A percentile compares a stretch with the other conserved stretches of the same genome.
phyloP scores from a whole-genome alignment of 2,329 filamentous ascomycete genomes.

The Ophiostoma pallidulum region DNA sequence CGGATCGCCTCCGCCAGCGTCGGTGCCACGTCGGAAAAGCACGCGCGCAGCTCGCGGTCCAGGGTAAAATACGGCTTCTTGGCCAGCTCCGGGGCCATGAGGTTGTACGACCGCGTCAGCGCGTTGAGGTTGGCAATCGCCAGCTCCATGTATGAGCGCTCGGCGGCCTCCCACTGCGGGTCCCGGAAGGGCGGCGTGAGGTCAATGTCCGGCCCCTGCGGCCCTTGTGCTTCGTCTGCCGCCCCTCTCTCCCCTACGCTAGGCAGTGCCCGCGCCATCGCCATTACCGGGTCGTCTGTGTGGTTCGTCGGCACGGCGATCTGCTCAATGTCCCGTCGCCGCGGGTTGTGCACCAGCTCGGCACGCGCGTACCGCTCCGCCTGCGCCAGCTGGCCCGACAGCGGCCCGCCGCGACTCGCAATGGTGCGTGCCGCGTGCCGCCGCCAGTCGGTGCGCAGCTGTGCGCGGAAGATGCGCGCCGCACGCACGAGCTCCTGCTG shows the following conservation, averaged over 20 bases:
- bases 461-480: slow-evolving; percentile 57
- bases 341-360: slow-evolving; percentile 58
- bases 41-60: slow-evolving; percentile 68
- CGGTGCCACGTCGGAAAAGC: slow-evolving; percentile 81
- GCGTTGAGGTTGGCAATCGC: slow-evolving; percentile 70
- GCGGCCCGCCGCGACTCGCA: slow-evolving; percentile 61
- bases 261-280: no score
- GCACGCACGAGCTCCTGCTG: slow-evolving; percentile 78
- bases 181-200: slow-evolving; percentile 62
- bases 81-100: slow-evolving; percentile 84
- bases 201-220: neutral
- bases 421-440: slow-evolving; percentile 73
- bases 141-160: slow-evolving; percentile 65
- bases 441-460: slow-evolving; percentile 76
- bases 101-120: slow-evolving; percentile 79
- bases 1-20: slow-evolving; percentile 62
- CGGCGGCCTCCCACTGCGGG: slow-evolving; percentile 60
- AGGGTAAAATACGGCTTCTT: slow-evolving; percentile 88
- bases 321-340: slow-evolving; percentile 35
- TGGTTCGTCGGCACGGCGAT: slow-evolving; percentile 37
- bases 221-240: no score
- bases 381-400: slow-evolving; percentile 61
- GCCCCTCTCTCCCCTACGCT: slow-evolving; percentile 32
- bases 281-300: slow-evolving; percentile 41
- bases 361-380: slow-evolving; percentile 68